Base-by-base conservation (phyloP, 2,329 filamentous ascomycete genomes). In the Colletotrichum sp. region DNA sequence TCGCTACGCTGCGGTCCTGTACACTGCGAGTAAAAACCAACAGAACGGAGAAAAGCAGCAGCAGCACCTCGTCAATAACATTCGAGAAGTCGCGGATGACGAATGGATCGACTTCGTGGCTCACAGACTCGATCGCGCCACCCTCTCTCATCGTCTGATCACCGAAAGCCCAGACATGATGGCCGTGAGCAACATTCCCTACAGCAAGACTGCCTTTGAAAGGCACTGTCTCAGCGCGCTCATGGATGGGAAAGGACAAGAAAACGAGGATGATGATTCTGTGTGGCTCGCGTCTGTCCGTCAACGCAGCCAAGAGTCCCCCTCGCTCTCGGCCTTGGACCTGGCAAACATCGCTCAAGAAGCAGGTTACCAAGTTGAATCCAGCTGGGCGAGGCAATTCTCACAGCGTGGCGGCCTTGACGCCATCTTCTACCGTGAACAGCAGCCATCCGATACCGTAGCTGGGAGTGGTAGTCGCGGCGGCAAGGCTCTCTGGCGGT, bases 301-400 rank as follows among this genome's bases (percentile, higher is more conserved):
- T 5, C 21, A 18, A 1, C 2, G 9, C 34, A 75, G 78, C 6
- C 3, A 78, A 30, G 21, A 26, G 1, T 71, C 36, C 16, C 55
- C 71, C 5, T 79, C 77, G 1, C 73, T 78, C 2, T 78, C 77
- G 2, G 74, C 78, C 1, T 13, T 71, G 8, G 80, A 81, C 5
- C 62, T 82, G 7, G 75, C 70, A 1, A 65, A 78, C 4, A 34
- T 84, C 1, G 80, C 79, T 6, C 7, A 83, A 36, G 77, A 79
- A 24, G 79, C 84, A 16, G 88, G 88, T n/a, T 90, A 87, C 75
- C 80, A 85, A 28, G 88, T 89, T 24, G 86, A 89, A 24, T 78
- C 85, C 5, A 84, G 85, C 70, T 89, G 88, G 77, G 89, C 89
- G 0, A 81, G 84, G 18, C 87, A 87, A 12, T 34, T 52, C 7